Evolutionary conservation across 306 rosid species (phyloP).

Genomic region (Ormosia semicastrata): DNA sequence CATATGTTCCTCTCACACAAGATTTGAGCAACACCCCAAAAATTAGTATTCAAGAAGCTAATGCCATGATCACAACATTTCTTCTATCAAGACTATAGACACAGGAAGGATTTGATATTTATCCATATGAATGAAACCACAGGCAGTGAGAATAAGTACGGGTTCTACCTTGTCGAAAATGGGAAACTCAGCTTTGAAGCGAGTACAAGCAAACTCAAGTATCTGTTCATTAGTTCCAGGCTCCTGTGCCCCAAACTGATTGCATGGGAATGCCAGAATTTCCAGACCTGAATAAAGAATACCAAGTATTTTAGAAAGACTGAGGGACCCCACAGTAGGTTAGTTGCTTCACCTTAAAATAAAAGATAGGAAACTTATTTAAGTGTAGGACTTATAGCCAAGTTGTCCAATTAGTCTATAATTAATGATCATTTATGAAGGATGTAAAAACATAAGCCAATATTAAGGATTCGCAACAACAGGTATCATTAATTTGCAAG

Average conservation of each 20-base stretch:
- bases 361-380: background rate
- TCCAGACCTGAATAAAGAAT: constrained; percentile 59
- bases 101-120: background rate
- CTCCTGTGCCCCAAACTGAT: constrained; percentile 96
- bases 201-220: constrained; percentile 82
- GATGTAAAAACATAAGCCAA: background rate
- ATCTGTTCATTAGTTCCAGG: constrained; percentile 90
- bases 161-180: constrained; percentile 81
- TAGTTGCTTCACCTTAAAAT: constrained; percentile 1
- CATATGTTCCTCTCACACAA: background rate
- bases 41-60: background rate
- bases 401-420: background rate
- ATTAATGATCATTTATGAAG: background rate
- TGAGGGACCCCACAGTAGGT: background rate
- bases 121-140: background rate
- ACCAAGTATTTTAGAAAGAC: background rate
- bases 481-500: background rate
- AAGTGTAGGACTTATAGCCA: background rate
- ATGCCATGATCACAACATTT: background rate
- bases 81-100: background rate
- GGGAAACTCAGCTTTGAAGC: constrained; percentile 94
- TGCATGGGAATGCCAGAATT: constrained; percentile 95
- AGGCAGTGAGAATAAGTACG: background rate
- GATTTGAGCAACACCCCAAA: background rate
- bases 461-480: background rate